Base-by-base conservation (phyloP, 202 grass and related monocot genomes). In the Elaeis oleifera region DNA sequence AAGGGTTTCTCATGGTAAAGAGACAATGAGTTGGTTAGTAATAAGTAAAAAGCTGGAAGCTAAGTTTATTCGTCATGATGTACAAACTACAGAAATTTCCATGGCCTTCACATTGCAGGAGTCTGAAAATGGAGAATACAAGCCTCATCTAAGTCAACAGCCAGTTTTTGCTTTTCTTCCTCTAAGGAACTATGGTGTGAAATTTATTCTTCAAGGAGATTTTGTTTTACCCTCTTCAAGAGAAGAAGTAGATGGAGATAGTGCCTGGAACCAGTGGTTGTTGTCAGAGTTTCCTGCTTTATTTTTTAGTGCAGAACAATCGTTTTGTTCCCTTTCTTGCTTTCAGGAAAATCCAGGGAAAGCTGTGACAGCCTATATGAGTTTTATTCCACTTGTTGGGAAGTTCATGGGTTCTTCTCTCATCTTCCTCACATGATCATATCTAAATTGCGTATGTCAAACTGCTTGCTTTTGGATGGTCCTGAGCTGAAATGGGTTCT, bases 161-260 rank as follows among this genome's bases (percentile, higher is more conserved):
- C 92, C 87, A 28, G 92, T 83, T 74, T 96, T 96, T 81, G 92
- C 92, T 74, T 96, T 91, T 79, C 84, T 96, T 69, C 92, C 92
- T 78, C 21, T 96, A 22, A 90, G 92, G 63, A 85, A 96, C 49
- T 96, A 96, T 0, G 92, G 92, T 28, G 73, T 96, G 63, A 89
- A 86, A 77, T 96, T 96, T 70, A 91, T 96, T 81, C 71, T 96
- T 75, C 90, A 96, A 75, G 90, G 83, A 31, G 86, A 96, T 77
- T 96, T 96, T 78, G 79, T 87, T 69, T 77, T 96, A 57, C 86
- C 86, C 73, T 87, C 90, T 83, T 96, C 90, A 18, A 90, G 90
- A 80, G 90, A 96, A 63, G 86, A 96, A 76, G 90, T 96, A 32
- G 90, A 96, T 75, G 78, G 81, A 18, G 84, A 96, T 60, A 96